Evolutionary conservation across 345 rosid species (phyloP).

Genomic region (Brassica napus): DNA sequence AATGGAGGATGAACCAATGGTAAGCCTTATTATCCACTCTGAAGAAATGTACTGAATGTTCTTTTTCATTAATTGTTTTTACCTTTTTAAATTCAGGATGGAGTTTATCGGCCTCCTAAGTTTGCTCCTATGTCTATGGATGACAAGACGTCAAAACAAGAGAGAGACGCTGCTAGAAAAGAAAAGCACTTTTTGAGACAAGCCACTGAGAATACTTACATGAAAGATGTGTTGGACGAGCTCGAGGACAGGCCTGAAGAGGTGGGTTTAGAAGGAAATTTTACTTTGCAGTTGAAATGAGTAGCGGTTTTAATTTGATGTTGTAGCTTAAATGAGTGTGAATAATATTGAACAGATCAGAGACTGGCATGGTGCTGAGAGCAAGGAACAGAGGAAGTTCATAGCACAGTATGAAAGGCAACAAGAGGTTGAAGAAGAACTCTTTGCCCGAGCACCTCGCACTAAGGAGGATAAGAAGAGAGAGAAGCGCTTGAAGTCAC

Average conservation of each 20-base stretch:
- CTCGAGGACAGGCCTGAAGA: slow-evolving; percentile 86
- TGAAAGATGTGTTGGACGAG: slow-evolving; percentile 75
- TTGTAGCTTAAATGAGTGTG: slow-evolving; percentile 9
- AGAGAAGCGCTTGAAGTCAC: slow-evolving; percentile 71
- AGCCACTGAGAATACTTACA: slow-evolving; percentile 57
- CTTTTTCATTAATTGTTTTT: slow-evolving; percentile 26
- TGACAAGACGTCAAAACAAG: slow-evolving; percentile 71
- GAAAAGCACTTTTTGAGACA: slow-evolving; percentile 58
- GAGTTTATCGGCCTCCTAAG: slow-evolving; percentile 69
- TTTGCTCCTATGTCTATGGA: slow-evolving; percentile 78
- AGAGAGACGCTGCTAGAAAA: slow-evolving; percentile 68
- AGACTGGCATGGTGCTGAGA: slow-evolving; percentile 68
- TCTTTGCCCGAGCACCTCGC: slow-evolving; percentile 69
- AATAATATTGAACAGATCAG: slow-evolving; percentile 49
- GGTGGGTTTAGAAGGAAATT: slow-evolving; percentile 43
- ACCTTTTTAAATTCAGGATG: slow-evolving; percentile 48
- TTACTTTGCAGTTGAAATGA: slow-evolving; percentile 1
- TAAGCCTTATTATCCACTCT: background rate
- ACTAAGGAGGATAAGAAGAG: slow-evolving; percentile 69
- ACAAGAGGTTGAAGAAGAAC: slow-evolving; percentile 73
- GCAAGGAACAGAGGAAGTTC: slow-evolving; percentile 62
- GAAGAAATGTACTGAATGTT: background rate
- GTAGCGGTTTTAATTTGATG: background rate
- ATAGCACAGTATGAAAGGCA: slow-evolving; percentile 64
- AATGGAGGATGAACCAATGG: slow-evolving; percentile 41